A percentile compares a stretch with the other conserved stretches of the same genome.
phyloP scores from a whole-genome alignment of 345 rosid genomes.

The Geranium rotundifolium region DNA sequence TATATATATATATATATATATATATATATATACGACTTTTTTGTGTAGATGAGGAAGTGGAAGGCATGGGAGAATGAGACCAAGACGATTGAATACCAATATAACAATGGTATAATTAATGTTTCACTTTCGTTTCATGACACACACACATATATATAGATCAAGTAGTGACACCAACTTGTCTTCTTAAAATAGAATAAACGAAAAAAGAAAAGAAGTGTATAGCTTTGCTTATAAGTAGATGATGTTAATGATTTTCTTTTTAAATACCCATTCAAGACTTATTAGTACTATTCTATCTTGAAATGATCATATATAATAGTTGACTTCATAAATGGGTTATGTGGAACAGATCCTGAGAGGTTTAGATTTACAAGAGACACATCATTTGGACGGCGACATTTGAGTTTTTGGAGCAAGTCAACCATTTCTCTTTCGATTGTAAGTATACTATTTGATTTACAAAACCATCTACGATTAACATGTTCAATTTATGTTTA shows the following conservation, averaged over 20 bases:
- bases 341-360: constrained; percentile 59
- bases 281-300: not conserved
- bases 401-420: constrained; percentile 61
- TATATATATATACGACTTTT: too few relatives aligned
- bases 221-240: too few relatives aligned
- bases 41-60: constrained; percentile 80
- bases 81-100: constrained; percentile 68
- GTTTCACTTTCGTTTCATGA: not conserved
- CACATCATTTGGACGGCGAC: constrained; percentile 87
- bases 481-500: not conserved
- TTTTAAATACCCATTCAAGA: too few relatives aligned
- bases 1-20: too few relatives aligned
- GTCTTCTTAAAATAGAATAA: too few relatives aligned
- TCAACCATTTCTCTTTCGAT: constrained; percentile 63
- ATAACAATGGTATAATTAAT: constrained; percentile 45
- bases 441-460: constrained; percentile 30
- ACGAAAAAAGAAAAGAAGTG: too few relatives aligned
- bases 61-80: constrained; percentile 79
- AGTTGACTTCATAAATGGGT: too few relatives aligned
- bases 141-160: too few relatives aligned
- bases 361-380: constrained; percentile 92
- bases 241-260: too few relatives aligned
- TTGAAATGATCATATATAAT: not conserved
- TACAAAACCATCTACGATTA: not conserved
- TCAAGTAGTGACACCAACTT: too few relatives aligned